These are phyloP conservation scores for Yamadazyma conglobata DNA, from an alignment of 1,139 yeast species.

Conservation along the genomic window DNA sequence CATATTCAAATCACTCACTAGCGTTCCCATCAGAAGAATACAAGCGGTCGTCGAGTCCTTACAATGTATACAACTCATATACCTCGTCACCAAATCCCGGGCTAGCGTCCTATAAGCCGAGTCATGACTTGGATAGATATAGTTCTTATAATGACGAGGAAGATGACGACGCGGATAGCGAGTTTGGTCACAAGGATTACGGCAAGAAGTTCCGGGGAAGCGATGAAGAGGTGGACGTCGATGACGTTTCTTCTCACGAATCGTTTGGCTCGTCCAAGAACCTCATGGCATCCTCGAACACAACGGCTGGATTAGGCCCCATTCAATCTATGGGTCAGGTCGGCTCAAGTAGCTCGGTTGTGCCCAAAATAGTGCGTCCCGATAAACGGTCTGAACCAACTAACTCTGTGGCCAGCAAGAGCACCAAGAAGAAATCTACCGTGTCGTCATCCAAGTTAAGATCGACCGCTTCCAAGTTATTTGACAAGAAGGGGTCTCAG, in stretches of 20 bases:
- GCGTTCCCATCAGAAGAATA: conserved; percentile 3
- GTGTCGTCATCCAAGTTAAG: conserved; percentile 42
- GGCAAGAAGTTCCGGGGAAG: conserved; percentile 10
- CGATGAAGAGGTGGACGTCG: conserved; percentile 25
- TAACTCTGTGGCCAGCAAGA: conserved; percentile 24
- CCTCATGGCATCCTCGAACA: conserved; percentile 11
- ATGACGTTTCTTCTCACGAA: conserved; percentile 33
- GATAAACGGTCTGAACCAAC: conserved; percentile 8
- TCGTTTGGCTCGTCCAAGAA: conserved; percentile 15
- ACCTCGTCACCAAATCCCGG: conserved; percentile 3
- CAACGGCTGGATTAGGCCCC: conserved; percentile 9
- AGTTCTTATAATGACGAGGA: conserved; percentile 10
- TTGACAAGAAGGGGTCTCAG: conserved; percentile 68
- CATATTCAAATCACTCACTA: conserved; percentile 12
- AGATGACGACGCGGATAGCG: conserved; percentile 7
- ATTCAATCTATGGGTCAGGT: neutral
- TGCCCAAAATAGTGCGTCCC: neutral
- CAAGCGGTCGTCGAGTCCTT: conserved; percentile 11
- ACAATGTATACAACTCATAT: conserved; percentile 8
- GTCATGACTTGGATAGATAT: conserved; percentile 4
- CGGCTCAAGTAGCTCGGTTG: neutral
- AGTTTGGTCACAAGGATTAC: conserved; percentile 7
- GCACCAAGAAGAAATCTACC: conserved; percentile 27
- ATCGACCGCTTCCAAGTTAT: conserved; percentile 68
- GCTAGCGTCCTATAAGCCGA: conserved; percentile 1